phyloP scores from a whole-genome alignment of 352 stramenopile genomes.

The Chrysophaeum taylorii region DNA sequence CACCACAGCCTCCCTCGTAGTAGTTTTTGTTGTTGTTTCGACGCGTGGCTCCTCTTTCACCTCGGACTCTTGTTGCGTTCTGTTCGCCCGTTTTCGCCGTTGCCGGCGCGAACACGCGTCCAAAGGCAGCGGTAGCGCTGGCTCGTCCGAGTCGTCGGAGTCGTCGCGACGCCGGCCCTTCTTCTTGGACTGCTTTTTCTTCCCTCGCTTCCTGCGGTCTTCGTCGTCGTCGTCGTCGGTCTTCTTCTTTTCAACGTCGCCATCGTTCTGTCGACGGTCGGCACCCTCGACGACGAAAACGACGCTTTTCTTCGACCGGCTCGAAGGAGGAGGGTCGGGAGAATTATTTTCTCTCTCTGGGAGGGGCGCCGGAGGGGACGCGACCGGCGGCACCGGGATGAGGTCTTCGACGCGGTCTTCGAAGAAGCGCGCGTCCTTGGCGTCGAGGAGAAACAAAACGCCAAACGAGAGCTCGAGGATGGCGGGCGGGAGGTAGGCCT shows the following conservation, averaged over 20 bases:
- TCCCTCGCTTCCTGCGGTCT: not conserved
- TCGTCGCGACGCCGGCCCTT: not conserved
- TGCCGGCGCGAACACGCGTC: too few relatives aligned
- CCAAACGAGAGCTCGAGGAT: not conserved
- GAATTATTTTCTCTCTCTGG: too few relatives aligned
- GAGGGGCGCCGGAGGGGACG: too few relatives aligned
- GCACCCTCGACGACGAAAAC: too few relatives aligned
- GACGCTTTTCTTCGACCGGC: too few relatives aligned
- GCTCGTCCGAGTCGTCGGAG: not conserved
- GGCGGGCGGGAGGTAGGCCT: not conserved
- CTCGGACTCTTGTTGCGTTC: too few relatives aligned
- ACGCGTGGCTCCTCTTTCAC: too few relatives aligned
- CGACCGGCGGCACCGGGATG: not conserved
- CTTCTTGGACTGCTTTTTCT: not conserved
- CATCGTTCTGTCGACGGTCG: too few relatives aligned
- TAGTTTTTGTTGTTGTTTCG: too few relatives aligned
- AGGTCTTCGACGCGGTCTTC: not conserved
- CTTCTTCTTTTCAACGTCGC: not conserved
- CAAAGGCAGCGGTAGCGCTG: not conserved
- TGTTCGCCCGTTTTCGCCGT: too few relatives aligned
- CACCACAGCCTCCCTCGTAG: not conserved
- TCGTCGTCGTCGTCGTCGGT: too few relatives aligned
- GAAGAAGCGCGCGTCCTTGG: not conserved
- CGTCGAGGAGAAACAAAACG: not conserved
- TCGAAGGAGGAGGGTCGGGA: too few relatives aligned